These are phyloP conservation scores for Eucalyptus marginata DNA, from an alignment of 345 rosid genomes.

Conservation along the genomic window DNA sequence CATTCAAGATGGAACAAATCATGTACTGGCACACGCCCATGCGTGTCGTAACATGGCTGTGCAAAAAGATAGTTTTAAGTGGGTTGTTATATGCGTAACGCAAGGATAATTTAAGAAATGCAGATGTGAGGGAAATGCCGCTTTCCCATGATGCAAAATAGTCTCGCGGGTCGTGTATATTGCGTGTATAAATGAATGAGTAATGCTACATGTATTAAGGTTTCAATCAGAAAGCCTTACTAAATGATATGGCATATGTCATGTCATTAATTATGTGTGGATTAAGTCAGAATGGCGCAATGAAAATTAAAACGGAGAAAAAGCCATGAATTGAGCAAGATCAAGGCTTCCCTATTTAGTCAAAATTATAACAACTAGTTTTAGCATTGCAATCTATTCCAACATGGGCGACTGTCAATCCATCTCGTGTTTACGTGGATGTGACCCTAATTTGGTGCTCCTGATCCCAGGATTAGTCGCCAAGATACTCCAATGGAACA, in stretches of 20 bases:
- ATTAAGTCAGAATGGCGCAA: not conserved
- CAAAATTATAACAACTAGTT: not conserved
- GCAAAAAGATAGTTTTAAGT: not conserved
- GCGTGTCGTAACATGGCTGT: not conserved
- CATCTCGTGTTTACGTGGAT: not conserved
- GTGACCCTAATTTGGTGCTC: not conserved
- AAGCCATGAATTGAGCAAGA: not conserved
- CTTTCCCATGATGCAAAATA: no score
- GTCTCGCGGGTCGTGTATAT: fast-evolving
- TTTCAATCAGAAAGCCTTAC: not conserved
- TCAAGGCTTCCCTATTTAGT: no score
- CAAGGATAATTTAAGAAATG: no score
- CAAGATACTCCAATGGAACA: not conserved
- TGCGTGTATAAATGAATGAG: not conserved
- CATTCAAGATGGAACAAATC: not conserved
- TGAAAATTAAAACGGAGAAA: not conserved
- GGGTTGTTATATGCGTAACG: fast-evolving
- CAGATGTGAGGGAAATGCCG: not conserved
- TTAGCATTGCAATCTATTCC: not conserved
- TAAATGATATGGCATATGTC: not conserved
- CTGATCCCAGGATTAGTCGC: not conserved
- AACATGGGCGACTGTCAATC: not conserved
- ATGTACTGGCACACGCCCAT: not conserved
- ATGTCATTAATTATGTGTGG: not conserved
- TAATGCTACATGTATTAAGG: not conserved